These are phyloP conservation scores for Paralagenidium karlingii DNA, from an alignment of 352 stramenopile species.

Conservation along the genomic window DNA sequence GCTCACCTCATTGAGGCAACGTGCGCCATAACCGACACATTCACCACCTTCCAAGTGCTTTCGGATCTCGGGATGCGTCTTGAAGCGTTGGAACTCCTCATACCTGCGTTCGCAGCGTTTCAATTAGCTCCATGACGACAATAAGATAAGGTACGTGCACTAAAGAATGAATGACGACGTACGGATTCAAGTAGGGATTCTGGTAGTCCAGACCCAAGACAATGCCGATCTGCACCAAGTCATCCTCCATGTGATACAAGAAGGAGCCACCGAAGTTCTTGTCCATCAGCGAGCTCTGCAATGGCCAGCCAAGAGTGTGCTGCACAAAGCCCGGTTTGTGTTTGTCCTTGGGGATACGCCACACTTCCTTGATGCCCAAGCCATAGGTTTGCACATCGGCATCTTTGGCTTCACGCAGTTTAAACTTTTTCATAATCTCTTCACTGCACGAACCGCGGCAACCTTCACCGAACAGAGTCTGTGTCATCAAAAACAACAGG, in stretches of 20 bases:
- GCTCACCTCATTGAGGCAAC: slow-evolving; percentile 76
- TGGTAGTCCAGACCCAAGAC: slow-evolving; percentile 98
- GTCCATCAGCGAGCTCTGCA: slow-evolving; percentile 85
- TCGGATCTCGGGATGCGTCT: slow-evolving; percentile 92
- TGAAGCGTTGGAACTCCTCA: slow-evolving; percentile 99
- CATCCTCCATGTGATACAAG: slow-evolving; percentile 98
- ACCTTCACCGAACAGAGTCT: slow-evolving; percentile 98
- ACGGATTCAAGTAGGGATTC: slow-evolving; percentile 98
- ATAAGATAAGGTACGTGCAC: background rate
- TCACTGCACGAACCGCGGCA: slow-evolving; percentile 95
- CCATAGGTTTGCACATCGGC: slow-evolving; percentile 91
- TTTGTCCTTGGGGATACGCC: slow-evolving; percentile 86
- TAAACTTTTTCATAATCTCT: slow-evolving; percentile 94
- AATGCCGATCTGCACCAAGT: slow-evolving; percentile 91
- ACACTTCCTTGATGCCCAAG: slow-evolving; percentile 98
- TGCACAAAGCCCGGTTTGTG: slow-evolving; percentile 93
- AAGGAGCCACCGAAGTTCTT: slow-evolving; percentile 98
- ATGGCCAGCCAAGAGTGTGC: slow-evolving; percentile 97
- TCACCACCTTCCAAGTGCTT: slow-evolving; percentile 93
- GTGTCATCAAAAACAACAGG: slow-evolving; percentile 12
- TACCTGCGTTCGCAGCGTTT: slow-evolving; percentile 45
- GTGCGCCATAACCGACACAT: slow-evolving; percentile 96
- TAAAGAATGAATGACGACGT: slow-evolving; percentile 1
- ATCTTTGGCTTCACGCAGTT: slow-evolving; percentile 83
- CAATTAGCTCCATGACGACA: no score